Conservation (phyloP, 1,284 basidiomycete genomes). For the Ceratobasidium theobromae region DNA sequence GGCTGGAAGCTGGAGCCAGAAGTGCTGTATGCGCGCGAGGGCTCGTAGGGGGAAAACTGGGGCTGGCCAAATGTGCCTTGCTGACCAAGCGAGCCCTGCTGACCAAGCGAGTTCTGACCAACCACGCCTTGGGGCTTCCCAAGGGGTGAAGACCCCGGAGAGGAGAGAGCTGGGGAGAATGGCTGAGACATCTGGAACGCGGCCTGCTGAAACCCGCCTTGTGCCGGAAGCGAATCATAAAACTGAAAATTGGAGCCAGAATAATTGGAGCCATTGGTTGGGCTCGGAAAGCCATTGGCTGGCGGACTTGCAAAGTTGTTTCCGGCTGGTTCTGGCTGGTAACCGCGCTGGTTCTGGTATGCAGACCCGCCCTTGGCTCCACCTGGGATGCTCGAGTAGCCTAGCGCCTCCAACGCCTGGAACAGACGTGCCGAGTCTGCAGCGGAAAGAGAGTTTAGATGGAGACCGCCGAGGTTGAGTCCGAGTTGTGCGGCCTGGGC, state of each 20-base stretch:
- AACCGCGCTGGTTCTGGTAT: not conserved
- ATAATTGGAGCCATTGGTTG: no score
- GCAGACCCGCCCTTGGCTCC: not conserved
- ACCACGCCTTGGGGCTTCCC: no score
- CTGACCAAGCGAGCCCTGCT: not conserved
- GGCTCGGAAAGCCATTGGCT: not conserved
- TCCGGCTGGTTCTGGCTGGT: not conserved
- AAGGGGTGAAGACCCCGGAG: no score
- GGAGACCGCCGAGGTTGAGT: constrained; percentile 31
- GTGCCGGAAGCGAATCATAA: no score
- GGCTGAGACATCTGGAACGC: not conserved
- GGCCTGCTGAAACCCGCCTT: not conserved
- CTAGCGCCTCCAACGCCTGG: constrained; percentile 29
- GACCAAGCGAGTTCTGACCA: no score
- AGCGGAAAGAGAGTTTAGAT: constrained; percentile 29
- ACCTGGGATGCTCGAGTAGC: constrained; percentile 21
- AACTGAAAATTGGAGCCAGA: no score
- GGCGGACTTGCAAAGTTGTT: not conserved
- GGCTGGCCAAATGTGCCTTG: not conserved
- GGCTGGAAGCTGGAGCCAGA: constrained; percentile 13
- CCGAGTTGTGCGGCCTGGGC: constrained; percentile 49
- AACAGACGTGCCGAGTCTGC: constrained; percentile 32
- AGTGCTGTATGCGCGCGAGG: constrained; percentile 23
- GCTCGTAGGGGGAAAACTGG: not conserved
- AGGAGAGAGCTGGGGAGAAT: not conserved